Conservation (phyloP, 1,284 basidiomycete species). For the Mycosarcoma mackinlayi region DNA sequence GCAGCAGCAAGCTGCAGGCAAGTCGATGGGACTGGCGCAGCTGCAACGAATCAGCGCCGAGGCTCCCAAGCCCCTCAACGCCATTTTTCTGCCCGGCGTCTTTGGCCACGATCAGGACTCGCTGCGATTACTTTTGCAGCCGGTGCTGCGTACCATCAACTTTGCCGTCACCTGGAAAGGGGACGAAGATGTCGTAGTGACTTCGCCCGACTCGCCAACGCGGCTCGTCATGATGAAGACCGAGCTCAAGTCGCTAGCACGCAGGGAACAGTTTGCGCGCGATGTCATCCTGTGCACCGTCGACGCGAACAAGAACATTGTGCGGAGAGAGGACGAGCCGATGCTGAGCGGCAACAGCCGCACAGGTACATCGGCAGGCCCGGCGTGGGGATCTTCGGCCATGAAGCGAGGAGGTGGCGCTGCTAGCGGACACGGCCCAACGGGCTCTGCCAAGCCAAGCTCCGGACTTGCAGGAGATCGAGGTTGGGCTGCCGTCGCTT, state of each 20-base stretch:
- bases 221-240: constrained; percentile 50
- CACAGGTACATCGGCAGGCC: constrained; percentile 9
- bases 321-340: constrained; percentile 43
- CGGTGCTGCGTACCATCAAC: constrained; percentile 33
- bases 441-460: constrained; percentile 17
- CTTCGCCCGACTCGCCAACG: constrained; percentile 45
- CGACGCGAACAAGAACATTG: constrained; percentile 30
- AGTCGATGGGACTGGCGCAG: constrained; percentile 48
- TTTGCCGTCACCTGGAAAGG: constrained; percentile 53
- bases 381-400: constrained; percentile 24
- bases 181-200: constrained; percentile 61
- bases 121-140: constrained; percentile 42
- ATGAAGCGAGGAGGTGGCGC: constrained; percentile 31
- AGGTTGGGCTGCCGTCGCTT: constrained; percentile 47
- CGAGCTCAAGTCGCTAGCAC: constrained; percentile 40
- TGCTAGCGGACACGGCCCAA: constrained; percentile 5
- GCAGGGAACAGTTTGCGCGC: constrained; percentile 39
- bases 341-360: constrained; percentile 15
- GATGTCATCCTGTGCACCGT: constrained; percentile 46
- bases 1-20: constrained; percentile 15
- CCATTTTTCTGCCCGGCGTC: constrained; percentile 52
- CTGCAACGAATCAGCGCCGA: constrained; percentile 38
- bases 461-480: constrained; percentile 23
- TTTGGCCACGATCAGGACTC: constrained; percentile 59
- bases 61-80: constrained; percentile 51